Base-by-base conservation (phyloP, 805 yeast genomes). In the Candida corydali region DNA sequence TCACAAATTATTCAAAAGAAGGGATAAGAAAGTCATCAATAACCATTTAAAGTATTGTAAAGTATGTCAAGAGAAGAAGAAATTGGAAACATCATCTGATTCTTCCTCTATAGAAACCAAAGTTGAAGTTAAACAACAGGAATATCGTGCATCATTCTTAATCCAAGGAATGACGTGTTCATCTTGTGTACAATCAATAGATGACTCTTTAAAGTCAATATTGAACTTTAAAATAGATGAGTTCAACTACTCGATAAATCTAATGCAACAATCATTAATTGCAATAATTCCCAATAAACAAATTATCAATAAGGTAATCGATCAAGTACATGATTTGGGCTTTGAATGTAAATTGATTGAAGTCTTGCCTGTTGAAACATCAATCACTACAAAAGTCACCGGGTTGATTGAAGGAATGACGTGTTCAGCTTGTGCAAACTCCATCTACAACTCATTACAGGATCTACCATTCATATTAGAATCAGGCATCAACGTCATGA, bases 341-440 rank as follows among this genome's bases (percentile, higher is more conserved):
- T 65, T 61, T 46, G 70, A 69, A 6, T 73, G 80, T 28, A 70
- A 64, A 14, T 57, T 82, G 10, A 51, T 77, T 5, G 86, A 82
- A 44, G 62, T 82, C 7, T 51, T 79, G 16, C 88, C 86, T 1
- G 70, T 80, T 3, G 69, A 69, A 22, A 61, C 73, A 23, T 61
- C 75, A 5, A 49, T 62, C 5, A 71, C 69, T 38, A 73, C 63
- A 46, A 72, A 70, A 46, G 73, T 80, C 7, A 61, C 69, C 8
- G 87, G 86, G 1, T 59, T 77, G 0, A 76, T 84, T 29, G 84
- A 82, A 8, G 91, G 89, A 3, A 82, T 83, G 55, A 77, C 87
- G 0, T 84, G 91, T 58, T 78, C 84, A 6, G 76, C 86, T 0
- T 81, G 93, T 55, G 77, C 77, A 1, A 68, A 68, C 27, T 63